Evolutionary conservation across 2,329 filamentous ascomycete genomes (phyloP), one percentile per base, ranked within the genome.

Genomic region (Pseudocercospora eumusae): DNA sequence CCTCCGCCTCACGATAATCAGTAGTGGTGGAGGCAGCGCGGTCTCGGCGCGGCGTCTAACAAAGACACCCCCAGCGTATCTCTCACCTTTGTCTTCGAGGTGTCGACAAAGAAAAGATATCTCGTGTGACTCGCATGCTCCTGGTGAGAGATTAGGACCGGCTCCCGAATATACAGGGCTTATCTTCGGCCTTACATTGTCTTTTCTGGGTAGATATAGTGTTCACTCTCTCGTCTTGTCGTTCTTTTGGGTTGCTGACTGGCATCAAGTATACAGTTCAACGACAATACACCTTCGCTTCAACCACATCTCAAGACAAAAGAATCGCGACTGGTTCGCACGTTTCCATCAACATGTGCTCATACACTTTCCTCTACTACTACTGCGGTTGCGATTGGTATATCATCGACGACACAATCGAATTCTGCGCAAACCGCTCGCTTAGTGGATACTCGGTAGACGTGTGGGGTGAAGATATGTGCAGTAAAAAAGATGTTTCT

Each of bases 321-420:
- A n/a, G n/a, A n/a, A n/a, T n/a, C n/a, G n/a, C 47, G 47, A 31
- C 47, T 52, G 47, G 47, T 31, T 52, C 47, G 47, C 25, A 8
- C 15, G 1, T 3, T 3, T 18, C 50, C 23, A 21, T 10, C 28
- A 40, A 33, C 28, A 52, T 52, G 47, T 52, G 47, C 23, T 25
- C 21, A 15, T 52, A 52, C 47, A 79, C 78, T 10, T 81, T 80
- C 69, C 76, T 74, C 21, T 73, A 77, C 75, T 81, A 81, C 70
- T 78, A 77, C 71, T 81, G 79, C 72, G 79, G 79, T 71, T 78
- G 79, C 71, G 78, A 79, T 68, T 79, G 79, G 71, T 81, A 79
- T 71, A 80, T 81, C 71, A 77, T 78, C 74, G 71, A 74, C 63
- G 76, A 80, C 71, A 75, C 70, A 58, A 75, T 81, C 62, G 79